phyloP scores from a whole-genome alignment of 2,329 filamentous ascomycete species.

The Xylariaceae sp. region DNA sequence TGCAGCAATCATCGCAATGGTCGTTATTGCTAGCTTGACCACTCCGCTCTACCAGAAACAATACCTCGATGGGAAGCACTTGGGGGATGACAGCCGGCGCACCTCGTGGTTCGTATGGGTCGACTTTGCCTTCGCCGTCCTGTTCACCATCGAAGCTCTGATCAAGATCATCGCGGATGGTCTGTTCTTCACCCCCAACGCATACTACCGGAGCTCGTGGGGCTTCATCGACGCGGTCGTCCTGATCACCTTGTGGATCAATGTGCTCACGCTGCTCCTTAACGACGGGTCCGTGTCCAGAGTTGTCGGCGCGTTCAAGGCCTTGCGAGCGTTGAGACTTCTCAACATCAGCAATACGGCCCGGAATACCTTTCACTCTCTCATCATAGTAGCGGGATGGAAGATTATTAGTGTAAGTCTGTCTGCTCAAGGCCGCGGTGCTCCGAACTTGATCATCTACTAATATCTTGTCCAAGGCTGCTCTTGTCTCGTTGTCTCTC shows the following conservation, averaged over 20 bases:
- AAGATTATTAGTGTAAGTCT: constrained; percentile 77
- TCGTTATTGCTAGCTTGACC: constrained; percentile 88
- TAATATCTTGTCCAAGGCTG: constrained; percentile 46
- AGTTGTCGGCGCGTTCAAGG: constrained; percentile 95
- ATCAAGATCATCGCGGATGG: constrained; percentile 96
- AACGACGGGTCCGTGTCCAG: constrained; percentile 81
- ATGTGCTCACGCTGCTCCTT: constrained; percentile 75
- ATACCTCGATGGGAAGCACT: constrained; percentile 57
- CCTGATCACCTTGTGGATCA: constrained; percentile 90
- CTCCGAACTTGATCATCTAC: not conserved
- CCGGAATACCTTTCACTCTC: constrained; percentile 90
- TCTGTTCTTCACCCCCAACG: constrained; percentile 94
- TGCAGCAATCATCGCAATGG: constrained; percentile 91
- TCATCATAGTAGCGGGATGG: constrained; percentile 90
- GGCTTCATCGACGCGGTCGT: constrained; percentile 92
- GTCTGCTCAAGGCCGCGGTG: not conserved
- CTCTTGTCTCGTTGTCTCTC: constrained; percentile 89
- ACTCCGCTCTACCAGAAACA: constrained; percentile 91
- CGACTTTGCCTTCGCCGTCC: constrained; percentile 78
- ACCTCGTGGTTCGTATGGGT: constrained; percentile 94
- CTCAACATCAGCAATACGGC: constrained; percentile 96
- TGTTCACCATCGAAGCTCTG: constrained; percentile 80
- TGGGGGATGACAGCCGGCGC: constrained; percentile 42
- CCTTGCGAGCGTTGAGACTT: constrained; percentile 80
- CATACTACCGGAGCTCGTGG: constrained; percentile 94